phyloP scores from a whole-genome alignment of 2,329 filamentous ascomycete species.

The Byssochlamys sp. region DNA sequence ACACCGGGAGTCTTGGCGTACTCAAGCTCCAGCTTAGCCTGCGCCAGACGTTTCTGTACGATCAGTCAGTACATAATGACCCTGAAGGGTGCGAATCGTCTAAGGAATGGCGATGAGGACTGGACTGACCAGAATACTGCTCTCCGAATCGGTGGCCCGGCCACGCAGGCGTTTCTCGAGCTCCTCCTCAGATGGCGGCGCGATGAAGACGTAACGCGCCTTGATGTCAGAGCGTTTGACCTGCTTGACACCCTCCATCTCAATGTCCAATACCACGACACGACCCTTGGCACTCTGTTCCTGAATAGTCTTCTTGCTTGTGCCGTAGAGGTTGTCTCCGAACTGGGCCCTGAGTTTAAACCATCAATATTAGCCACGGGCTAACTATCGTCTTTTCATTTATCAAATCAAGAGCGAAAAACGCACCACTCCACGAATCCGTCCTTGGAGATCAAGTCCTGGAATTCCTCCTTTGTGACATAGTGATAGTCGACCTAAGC shows the following conservation, averaged over 20 bases:
- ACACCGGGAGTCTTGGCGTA: slow-evolving; percentile 59
- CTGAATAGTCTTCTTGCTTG: slow-evolving; percentile 67
- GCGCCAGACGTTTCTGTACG: slow-evolving; percentile 58
- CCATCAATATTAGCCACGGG: not conserved
- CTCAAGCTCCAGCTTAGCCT: slow-evolving; percentile 65
- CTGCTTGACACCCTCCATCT: slow-evolving; percentile 97
- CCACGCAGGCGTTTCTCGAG: slow-evolving; percentile 66
- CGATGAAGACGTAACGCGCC: slow-evolving; percentile 75
- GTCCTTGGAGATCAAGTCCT: slow-evolving; percentile 54
- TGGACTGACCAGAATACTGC: slow-evolving; percentile 30
- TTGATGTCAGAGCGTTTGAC: slow-evolving; percentile 66
- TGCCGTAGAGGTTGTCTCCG: slow-evolving; percentile 78
- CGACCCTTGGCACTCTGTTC: slow-evolving; percentile 61
- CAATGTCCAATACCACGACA: slow-evolving; percentile 82
- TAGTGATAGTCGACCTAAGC: slow-evolving; percentile 61
- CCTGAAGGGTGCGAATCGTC: not conserved
- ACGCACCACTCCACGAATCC: slow-evolving; percentile 65
- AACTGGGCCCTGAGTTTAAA: slow-evolving; percentile 55
- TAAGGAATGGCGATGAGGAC: not conserved
- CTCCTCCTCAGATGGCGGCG: slow-evolving; percentile 64
- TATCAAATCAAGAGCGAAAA: not conserved
- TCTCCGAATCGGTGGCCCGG: slow-evolving; percentile 69
- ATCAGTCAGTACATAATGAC: not conserved
- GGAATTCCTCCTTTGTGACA: slow-evolving; percentile 57
- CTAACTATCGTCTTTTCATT: not conserved